Base-by-base conservation (phyloP, 371 early-diverging fungal species). In the Mucor circinelloides region DNA sequence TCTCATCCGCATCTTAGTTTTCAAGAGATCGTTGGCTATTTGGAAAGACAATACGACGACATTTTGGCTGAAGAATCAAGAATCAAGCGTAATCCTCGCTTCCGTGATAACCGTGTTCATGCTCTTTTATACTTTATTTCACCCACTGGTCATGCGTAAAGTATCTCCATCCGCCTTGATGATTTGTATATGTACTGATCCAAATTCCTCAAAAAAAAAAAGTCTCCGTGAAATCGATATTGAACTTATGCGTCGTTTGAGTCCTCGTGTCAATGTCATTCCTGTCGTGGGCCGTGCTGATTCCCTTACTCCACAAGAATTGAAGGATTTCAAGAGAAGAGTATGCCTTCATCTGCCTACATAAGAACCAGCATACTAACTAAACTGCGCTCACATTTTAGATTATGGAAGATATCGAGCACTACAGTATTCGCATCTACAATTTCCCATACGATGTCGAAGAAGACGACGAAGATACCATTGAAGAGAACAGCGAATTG, bases 41-140 rank as follows among this genome's bases (percentile, higher is more conserved):
- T 99, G 44, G 97, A 99, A 77, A 75, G 85, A 67, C 97, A 98
- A 80, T 98, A 94, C 75, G 99, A 99, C 77, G 93, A 94, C 61
- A 95, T 97, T 70, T 78, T 99, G 60, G 94, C 95, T 7, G 97
- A 99, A 78, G 99, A 99, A 73, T 91, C 91, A 40, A 77, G 94
- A 62, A 93, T 94, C 76, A 91, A 98, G 84, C 93, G 99, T 76
- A 98, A 98, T 79, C 94, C 97, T 36, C 90, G 97, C 68, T 96
- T 95, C 89, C 94, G 94, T 76, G 99, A 99, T 83, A 94, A 94
- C 85, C 93, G 98, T 61, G 93, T 99, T 40, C 99, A 99, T 79
- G 96, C 95, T 5, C 90, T 97, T 21, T 82, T 99, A 34, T 99
- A 99, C 83, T 99, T 98, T 75, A 96, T 99, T 68, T 86, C 94